Evolutionary conservation across 768 basidiomycete species (phyloP).

Genomic region (Tylopilus rubrobrunneus): DNA sequence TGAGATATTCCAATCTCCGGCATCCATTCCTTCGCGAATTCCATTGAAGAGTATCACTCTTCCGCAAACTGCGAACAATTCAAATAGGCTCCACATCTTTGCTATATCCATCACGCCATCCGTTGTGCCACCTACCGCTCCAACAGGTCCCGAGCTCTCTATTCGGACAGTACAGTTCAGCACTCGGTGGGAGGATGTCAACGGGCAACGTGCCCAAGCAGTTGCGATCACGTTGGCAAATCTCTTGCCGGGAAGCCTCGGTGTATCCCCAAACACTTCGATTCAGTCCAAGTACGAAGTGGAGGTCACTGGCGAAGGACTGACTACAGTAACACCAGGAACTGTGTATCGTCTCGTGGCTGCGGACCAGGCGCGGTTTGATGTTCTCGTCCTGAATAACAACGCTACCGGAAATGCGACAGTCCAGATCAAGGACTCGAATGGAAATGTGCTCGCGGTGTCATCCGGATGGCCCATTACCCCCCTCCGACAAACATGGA

Average conservation of each 20-base stretch:
- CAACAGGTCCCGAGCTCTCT: constrained; percentile 31
- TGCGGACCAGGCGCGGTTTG: constrained; percentile 46
- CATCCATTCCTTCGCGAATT: constrained; percentile 38
- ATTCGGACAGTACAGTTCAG: constrained; percentile 43
- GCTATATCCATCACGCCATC: constrained; percentile 40
- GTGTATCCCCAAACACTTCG: constrained; percentile 26
- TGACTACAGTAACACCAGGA: constrained; percentile 43
- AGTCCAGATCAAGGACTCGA: constrained; percentile 30
- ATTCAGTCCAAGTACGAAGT: constrained; percentile 33
- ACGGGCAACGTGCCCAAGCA: constrained; percentile 39
- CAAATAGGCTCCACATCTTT: constrained; percentile 42
- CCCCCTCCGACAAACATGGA: constrained; percentile 40
- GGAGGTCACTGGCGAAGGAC: constrained; percentile 33
- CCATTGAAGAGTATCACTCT: constrained; percentile 43
- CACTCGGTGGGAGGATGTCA: constrained; percentile 42
- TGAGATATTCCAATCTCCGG: constrained; percentile 44
- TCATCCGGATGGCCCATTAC: constrained; percentile 37
- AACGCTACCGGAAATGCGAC: constrained; percentile 27
- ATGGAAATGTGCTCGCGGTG: constrained; percentile 33
- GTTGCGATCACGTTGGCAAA: constrained; percentile 53
- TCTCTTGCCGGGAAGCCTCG: constrained; percentile 36
- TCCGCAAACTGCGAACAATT: constrained; percentile 27
- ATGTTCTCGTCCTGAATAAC: constrained; percentile 44
- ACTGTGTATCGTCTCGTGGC: constrained; percentile 44
- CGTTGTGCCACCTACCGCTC: constrained; percentile 22